A percentile compares a stretch with the other conserved stretches of the same genome.
These are phyloP conservation scores for Juglanconis oblonga DNA, from an alignment of 2,329 filamentous ascomycete species.

Conservation along the genomic window DNA sequence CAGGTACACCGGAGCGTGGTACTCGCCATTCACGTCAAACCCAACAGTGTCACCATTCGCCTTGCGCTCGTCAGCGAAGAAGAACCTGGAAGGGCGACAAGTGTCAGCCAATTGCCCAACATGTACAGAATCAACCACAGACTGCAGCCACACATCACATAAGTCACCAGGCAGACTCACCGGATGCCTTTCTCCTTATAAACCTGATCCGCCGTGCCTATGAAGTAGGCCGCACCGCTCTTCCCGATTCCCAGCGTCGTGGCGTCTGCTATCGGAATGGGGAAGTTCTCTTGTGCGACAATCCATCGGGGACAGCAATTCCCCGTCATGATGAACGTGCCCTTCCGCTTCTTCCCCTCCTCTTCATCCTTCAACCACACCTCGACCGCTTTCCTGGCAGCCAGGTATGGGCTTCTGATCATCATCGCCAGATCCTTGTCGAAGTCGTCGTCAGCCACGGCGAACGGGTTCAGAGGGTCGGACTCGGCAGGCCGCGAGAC, in stretches of 20 bases:
- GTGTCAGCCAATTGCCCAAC: not conserved
- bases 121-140: not conserved
- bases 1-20: slow-evolving; percentile 7
- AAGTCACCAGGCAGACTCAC: not conserved
- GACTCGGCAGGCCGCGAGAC: not conserved
- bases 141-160: not conserved
- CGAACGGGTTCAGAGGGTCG: slow-evolving; percentile 2
- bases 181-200: slow-evolving; percentile 9
- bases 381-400: not conserved
- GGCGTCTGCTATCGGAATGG: not conserved
- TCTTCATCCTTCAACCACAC: not conserved
- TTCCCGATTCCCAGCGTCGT: slow-evolving; percentile 4
- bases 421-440: not conserved
- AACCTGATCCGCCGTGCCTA: slow-evolving; percentile 2
- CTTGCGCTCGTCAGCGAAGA: slow-evolving; percentile 18
- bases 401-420: slow-evolving; percentile 1
- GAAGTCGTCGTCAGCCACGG: not conserved
- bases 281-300: not conserved
- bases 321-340: slow-evolving; percentile 6
- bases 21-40: not conserved
- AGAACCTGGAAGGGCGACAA: slow-evolving; percentile 6
- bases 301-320: not conserved
- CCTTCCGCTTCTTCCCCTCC: not conserved
- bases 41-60: slow-evolving; percentile 5
- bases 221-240: not conserved